Conservation (phyloP, 768 basidiomycete species). For the Lactarius evosmus region DNA sequence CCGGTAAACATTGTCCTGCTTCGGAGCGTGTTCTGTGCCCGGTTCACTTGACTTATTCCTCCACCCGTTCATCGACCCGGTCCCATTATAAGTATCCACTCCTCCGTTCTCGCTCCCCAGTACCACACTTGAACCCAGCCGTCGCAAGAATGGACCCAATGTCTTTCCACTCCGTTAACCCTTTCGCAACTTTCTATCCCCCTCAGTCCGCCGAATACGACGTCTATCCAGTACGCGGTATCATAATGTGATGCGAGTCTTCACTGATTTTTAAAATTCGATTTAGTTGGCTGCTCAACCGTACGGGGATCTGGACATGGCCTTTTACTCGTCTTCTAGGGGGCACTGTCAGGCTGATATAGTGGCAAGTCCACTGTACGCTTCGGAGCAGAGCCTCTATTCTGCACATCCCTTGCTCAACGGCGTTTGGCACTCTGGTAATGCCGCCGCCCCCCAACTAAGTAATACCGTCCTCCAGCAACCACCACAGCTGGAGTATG, state of each 20-base stretch:
- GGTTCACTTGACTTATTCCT: constrained; percentile 9
- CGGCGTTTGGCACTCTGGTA: constrained; percentile 18
- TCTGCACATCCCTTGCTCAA: constrained; percentile 15
- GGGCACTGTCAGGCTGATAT: constrained; percentile 13
- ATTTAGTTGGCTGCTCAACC: constrained; percentile 18
- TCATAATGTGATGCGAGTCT: neutral
- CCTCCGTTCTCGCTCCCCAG: constrained; percentile 12
- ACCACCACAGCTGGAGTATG: constrained; percentile 10
- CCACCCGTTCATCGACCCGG: constrained; percentile 22
- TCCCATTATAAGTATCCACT: constrained; percentile 25
- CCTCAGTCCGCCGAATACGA: constrained; percentile 17
- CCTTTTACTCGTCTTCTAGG: constrained; percentile 10
- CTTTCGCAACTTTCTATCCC: constrained; percentile 23
- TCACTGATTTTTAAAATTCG: constrained; percentile 1
- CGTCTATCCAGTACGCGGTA: neutral
- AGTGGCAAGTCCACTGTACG: constrained; percentile 2
- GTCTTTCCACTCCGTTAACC: constrained; percentile 17
- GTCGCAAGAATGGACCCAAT: constrained; percentile 17
- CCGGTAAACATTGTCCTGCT: constrained; percentile 12
- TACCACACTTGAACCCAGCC: neutral
- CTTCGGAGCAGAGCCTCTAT: constrained; percentile 10
- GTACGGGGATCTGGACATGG: constrained; percentile 14
- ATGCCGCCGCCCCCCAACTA: constrained; percentile 3
- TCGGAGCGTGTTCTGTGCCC: constrained; percentile 8
- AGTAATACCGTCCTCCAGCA: neutral